Percentiles rank a stretch among this genome's conserved stretches.
phyloP scores from a whole-genome alignment of 164 flowering plant species.

The Nymphaea colorata region DNA sequence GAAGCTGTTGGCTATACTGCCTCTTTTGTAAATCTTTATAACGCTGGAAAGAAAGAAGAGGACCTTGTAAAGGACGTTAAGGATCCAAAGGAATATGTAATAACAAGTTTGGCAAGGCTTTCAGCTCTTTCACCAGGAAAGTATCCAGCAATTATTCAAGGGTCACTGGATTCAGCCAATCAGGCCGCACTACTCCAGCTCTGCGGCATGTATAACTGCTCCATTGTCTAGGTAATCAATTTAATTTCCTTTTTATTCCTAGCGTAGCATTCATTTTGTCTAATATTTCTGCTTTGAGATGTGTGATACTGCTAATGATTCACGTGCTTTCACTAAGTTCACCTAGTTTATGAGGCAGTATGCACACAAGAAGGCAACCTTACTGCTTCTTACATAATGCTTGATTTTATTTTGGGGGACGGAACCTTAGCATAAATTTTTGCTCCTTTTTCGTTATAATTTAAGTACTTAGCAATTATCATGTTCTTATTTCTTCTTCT shows the following conservation, averaged over 20 bases:
- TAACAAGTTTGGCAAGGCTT: conserved; percentile 49
- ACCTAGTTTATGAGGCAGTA: too few relatives aligned
- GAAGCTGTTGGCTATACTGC: conserved; percentile 67
- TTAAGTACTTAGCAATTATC: too few relatives aligned
- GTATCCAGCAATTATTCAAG: conserved; percentile 47
- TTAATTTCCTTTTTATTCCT: background rate
- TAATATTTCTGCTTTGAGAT: background rate
- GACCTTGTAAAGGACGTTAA: conserved; percentile 72
- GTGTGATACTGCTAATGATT: background rate
- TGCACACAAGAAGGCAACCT: too few relatives aligned
- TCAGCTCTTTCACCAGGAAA: conserved; percentile 60
- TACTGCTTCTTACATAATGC: too few relatives aligned
- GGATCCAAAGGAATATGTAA: conserved; percentile 71
- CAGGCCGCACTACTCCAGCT: conserved; percentile 65
- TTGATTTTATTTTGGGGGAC: too few relatives aligned
- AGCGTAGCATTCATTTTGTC: background rate
- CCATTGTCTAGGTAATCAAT: conserved; percentile 39
- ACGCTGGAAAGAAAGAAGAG: conserved; percentile 87
- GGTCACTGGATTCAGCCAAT: conserved; percentile 50
- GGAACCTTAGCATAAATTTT: too few relatives aligned
- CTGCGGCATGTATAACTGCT: conserved; percentile 37
- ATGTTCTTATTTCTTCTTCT: too few relatives aligned
- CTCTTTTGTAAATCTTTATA: conserved; percentile 63
- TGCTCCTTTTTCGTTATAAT: too few relatives aligned
- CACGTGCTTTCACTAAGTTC: background rate